These are phyloP conservation scores for Lobosporangium transversale DNA, from an alignment of 192 early-diverging fungal species.

Conservation along the genomic window DNA sequence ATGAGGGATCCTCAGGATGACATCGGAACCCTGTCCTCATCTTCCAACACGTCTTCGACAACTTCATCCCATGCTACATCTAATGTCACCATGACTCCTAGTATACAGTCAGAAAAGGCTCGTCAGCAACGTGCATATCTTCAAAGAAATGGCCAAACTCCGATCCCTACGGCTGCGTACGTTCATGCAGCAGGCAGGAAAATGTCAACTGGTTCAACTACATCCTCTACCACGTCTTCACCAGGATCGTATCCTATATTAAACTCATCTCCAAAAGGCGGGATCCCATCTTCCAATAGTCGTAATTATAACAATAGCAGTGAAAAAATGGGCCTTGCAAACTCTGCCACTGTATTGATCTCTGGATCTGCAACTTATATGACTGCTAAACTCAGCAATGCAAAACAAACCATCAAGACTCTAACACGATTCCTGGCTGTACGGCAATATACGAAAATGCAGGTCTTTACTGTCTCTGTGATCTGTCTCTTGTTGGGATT, in stretches of 20 bases:
- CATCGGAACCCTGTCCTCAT: slow-evolving; percentile 33
- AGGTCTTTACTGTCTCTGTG: slow-evolving; percentile 52
- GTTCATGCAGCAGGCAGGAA: slow-evolving; percentile 30
- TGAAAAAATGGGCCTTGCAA: too few relatives aligned
- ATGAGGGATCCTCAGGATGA: slow-evolving; percentile 40
- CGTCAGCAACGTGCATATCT: background rate
- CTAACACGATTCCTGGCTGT: slow-evolving; percentile 34
- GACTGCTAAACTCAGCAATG: slow-evolving; percentile 25
- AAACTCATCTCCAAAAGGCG: slow-evolving; percentile 21
- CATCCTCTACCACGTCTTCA: slow-evolving; percentile 21
- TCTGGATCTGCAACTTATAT: slow-evolving; percentile 10
- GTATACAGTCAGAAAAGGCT: slow-evolving; percentile 7
- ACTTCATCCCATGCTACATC: slow-evolving; percentile 17
- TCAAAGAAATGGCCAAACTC: background rate
- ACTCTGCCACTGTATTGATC: slow-evolving; percentile 3
- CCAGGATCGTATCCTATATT: slow-evolving; percentile 44
- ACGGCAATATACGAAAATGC: slow-evolving; percentile 55
- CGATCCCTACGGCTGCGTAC: slow-evolving; percentile 9
- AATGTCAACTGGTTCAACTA: slow-evolving; percentile 25
- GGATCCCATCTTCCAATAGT: background rate
- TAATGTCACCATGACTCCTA: background rate
- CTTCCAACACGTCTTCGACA: slow-evolving; percentile 29
- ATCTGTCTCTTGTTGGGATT: slow-evolving; percentile 53
- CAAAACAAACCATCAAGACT: slow-evolving; percentile 30
- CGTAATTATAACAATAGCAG: too few relatives aligned